Base-by-base conservation (phyloP, 176 grass and related monocot genomes). In the Eragrostis nindensis region DNA sequence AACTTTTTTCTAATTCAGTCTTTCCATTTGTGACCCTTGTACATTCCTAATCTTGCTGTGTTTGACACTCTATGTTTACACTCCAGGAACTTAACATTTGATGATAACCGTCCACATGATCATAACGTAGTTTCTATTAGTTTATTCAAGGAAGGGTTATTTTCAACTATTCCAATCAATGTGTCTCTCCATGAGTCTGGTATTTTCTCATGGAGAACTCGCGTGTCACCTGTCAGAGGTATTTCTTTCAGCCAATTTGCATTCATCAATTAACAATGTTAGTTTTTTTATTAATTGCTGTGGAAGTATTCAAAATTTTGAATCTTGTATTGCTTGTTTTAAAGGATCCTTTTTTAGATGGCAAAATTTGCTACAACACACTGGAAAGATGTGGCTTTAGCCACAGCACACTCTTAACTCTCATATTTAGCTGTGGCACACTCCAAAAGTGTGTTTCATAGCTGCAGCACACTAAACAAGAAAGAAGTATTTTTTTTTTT, bases 111-210 rank as follows among this genome's bases (percentile, higher is more conserved):
- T 49, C 79, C 66, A 54, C 59, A 77, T 85, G 80, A 86, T 83
- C 55, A 87, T 57, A 86, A 56, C 65, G 38, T 70, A 18, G 93
- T 95, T 69, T 88, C 79, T 68, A 54, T 95, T 68, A 88, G 85
- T 83, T 87, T 95, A 73, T 73, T 92, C 56, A 85, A 92, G 78
- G 87, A 95, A 90, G 90, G 85, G 30, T 43, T 73, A 83, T 90
- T 92, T 90, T 92, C 93, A 83, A 95, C 93, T 73, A 83, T 75
- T 84, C 87, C 89, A 63, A 86, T 95, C 76, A 85, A 75, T 74
- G 73, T 95, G 40, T 83, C 87, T 77, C 85, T 95, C 32, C 73
- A 64, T 59, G 82, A 89, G 36, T 10, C 85, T 49, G 80, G 78
- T 75, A 83, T 81, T 68, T 95, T 88, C 57, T 90, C 90, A 81